Base-by-base conservation (phyloP, 768 basidiomycete species). In the Collybia nuda region DNA sequence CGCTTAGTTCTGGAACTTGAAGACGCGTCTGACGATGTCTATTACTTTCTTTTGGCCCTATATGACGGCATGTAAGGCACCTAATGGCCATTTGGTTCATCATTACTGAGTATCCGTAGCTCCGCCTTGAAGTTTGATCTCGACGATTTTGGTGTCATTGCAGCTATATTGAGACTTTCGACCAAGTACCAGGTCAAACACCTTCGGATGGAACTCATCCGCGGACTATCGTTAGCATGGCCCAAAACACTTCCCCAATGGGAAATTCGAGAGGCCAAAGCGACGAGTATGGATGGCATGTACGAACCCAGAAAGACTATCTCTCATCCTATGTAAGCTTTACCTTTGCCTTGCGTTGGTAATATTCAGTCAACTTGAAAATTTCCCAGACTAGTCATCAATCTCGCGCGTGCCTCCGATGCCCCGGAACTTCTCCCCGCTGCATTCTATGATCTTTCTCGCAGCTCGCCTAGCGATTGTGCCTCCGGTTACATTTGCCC, bases 401-500 rank as follows among this genome's bases (percentile, higher is more conserved):
- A 83, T 42, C 67, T 90, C 3, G 86, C 85, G 18, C 75, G 81
- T 50, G 77, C 79, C 48, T 75, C 78, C 22, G 67, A 79, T 37
- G 74, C 81, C 0, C 70, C 69, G 0, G 77, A 82, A 56, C 77
- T 90, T 28, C 72, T 90, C 2, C 86, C 88, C 4, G 78, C 88
- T 23, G 88, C 88, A 5, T 88, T 88, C 67, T 91, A 91, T 64
- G 89, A 90, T 63, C 77, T 91, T 37, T 89, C 85, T 18, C 85
- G 89, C 36, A 80, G 70, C 57, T 68, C 78, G 24, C 81, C 85
- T 1, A 88, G 82, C 58, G 79, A 81, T 43, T 79, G 81, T 28
- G 78, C 79, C 23, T 64, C 72, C 5, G 86, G 85, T 5, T 71
- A 77, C 62, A 72, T 66, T 48, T 74, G 65, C 54, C 58, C 68